Evolutionary conservation across 345 rosid species (phyloP), one percentile per base, ranked within the genome.

Genomic region (Rhodomyrtus tomentosa): DNA sequence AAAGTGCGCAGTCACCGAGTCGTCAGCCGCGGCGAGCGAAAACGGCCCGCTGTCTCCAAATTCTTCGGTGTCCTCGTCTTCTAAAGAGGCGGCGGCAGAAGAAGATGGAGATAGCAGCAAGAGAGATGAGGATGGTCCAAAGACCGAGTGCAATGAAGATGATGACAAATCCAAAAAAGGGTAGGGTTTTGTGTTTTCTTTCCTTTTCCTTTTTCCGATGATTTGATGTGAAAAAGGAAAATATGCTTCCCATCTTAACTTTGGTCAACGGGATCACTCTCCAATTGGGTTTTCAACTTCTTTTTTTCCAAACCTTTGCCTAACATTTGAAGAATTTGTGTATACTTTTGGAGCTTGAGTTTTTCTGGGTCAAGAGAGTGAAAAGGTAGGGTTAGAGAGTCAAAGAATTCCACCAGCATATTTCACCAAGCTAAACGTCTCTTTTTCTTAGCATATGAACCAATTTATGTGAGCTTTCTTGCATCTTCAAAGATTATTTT

Each of bases 51-150:
- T 42, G 16, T 38, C 68, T 54, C 84, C 59, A 40, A 72, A 51
- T 38, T 83, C 85, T 49, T 83, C 85, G 29, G 81, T 83, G 49
- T 83, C 85, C 7, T 83, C 85, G 3, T 83, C 85, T 45, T 83
- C 85, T 50, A 73, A 50, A 36, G 85, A 83, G 49, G 85, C 85
- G 13, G 68, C 42, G 27, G 85, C 32, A 21, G 45, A 83, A 24
- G 85, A 72, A 83, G 85, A 83, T 50, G 53, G 51, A 42, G 56
- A 48, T 50, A 72, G 50, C 81, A 52, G 27, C 55, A 49, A 72
- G 79, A 83, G 25, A 50, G 22, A 49, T 2, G 68, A 73, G 80
- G 81, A 83, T 58, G 72, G 58, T 22, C 73, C 53, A 9, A 58
- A 55, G 81, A 73, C 40, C n/a, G 51, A 73, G 52, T 24, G 48